phyloP scores from a whole-genome alignment of 495 filamentous ascomycete genomes.

The Neurospora sp. region DNA sequence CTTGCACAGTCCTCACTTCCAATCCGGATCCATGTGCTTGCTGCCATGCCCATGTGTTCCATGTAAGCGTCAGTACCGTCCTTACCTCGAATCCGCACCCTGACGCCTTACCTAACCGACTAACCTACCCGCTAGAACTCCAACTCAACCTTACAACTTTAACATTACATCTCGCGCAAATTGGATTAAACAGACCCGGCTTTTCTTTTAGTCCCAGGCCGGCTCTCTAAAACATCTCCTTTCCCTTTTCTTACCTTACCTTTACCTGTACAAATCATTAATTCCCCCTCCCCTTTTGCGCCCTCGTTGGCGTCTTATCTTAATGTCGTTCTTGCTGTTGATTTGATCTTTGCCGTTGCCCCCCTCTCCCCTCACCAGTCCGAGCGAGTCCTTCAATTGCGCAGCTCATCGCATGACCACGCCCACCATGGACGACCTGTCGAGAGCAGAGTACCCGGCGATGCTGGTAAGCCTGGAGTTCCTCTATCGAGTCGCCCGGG shows the following conservation, averaged over 20 bases:
- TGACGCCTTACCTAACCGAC: neutral
- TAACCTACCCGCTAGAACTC: neutral
- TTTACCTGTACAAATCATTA: conserved; percentile 1
- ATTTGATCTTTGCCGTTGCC: neutral
- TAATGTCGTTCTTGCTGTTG: neutral
- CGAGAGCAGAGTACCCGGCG: conserved; percentile 87
- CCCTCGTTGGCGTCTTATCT: neutral
- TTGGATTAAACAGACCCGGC: neutral
- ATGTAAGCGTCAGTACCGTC: neutral
- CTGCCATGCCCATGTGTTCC: neutral
- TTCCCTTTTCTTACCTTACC: neutral
- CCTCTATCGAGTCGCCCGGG: neutral
- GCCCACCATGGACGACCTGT: conserved; percentile 58
- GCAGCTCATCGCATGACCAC: conserved; percentile 16
- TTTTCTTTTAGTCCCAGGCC: neutral
- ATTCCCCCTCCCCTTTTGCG: neutral
- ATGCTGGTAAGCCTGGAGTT: conserved; percentile 65
- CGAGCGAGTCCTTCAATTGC: neutral
- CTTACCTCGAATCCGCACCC: neutral
- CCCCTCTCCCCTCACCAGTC: neutral
- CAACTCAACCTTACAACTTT: neutral
- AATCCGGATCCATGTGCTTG: neutral
- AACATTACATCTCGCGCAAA: neutral
- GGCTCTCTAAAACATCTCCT: neutral
- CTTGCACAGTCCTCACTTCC: neutral